Percentiles rank a stretch among this genome's conserved stretches.
Conservation (phyloP, 148 eudicot species). For the Selenicereus undatus region DNA sequence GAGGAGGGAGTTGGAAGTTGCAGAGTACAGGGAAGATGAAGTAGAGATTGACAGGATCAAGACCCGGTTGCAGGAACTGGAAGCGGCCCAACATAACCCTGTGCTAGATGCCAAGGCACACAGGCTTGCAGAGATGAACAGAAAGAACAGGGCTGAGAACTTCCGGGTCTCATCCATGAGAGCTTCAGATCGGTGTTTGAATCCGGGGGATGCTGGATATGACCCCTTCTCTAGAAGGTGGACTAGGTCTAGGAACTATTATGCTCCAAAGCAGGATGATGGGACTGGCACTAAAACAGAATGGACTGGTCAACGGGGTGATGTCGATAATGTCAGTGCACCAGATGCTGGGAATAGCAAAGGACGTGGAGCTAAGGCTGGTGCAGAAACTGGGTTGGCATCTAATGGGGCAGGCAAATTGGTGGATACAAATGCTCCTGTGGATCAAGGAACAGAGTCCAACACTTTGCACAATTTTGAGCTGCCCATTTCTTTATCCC, state of each 20-base stretch:
- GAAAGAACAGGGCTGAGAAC: conserved; percentile 75
- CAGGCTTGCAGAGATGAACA: conserved; percentile 79
- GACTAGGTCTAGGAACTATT: conserved; percentile 87
- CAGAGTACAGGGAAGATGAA: conserved; percentile 46
- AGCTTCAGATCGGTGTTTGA: conserved; percentile 41
- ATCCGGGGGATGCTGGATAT: conserved; percentile 89
- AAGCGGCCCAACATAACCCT: conserved; percentile 46
- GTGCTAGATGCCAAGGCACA: conserved; percentile 59
- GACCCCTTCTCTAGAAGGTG: conserved; percentile 95
- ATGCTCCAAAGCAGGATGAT: conserved; percentile 39
- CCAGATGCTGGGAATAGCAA: conserved; percentile 10
- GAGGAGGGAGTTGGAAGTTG: conserved; percentile 66
- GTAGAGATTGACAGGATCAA: conserved; percentile 60
- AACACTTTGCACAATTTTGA: conserved; percentile 65
- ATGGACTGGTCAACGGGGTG: conserved; percentile 1
- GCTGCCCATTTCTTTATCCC: conserved; percentile 59
- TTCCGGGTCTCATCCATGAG: conserved; percentile 67
- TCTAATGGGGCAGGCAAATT: conserved; percentile 76
- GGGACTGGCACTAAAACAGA: conserved; percentile 27
- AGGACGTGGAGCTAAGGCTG: conserved; percentile 13
- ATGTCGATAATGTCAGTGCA: conserved; percentile 1
- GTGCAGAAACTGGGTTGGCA: conserved; percentile 34
- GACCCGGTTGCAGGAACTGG: conserved; percentile 62
- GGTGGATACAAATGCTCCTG: conserved; percentile 82
- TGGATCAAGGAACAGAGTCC: conserved; percentile 70